Conservation (phyloP, 352 stramenopile species). For the Globisporangium nodosum region DNA sequence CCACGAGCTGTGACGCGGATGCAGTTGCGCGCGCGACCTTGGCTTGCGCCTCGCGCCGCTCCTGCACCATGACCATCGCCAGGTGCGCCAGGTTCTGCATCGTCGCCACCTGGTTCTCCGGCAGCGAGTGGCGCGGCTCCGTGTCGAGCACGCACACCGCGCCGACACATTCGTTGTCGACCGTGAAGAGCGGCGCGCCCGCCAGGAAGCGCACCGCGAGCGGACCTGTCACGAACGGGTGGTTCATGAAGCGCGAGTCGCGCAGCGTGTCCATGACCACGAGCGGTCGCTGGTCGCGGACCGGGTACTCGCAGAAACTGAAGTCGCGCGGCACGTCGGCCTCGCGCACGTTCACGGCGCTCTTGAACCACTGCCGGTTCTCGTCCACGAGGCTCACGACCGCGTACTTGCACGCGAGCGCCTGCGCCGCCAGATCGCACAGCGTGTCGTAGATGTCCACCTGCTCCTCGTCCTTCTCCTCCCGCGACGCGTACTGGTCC, state of each 20-base stretch:
- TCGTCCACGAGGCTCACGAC: conserved; percentile 89
- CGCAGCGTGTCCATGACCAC: conserved; percentile 86
- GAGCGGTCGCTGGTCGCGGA: conserved; percentile 64
- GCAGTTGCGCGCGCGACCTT: conserved; percentile 34
- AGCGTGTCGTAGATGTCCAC: conserved; percentile 85
- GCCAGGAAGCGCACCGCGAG: conserved; percentile 92
- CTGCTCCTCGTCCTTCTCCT: conserved; percentile 28
- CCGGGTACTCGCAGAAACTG: conserved; percentile 79
- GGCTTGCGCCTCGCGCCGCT: conserved; percentile 63
- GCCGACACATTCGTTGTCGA: conserved; percentile 72
- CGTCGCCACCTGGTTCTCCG: conserved; percentile 71
- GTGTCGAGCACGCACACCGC: conserved; percentile 78
- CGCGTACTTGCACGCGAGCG: conserved; percentile 70
- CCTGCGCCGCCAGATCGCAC: conserved; percentile 71
- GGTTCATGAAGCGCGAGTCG: conserved; percentile 86
- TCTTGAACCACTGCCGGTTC: conserved; percentile 95
- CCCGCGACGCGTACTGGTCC: conserved; percentile 14
- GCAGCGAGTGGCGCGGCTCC: conserved; percentile 50
- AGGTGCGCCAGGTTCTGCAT: conserved; percentile 84
- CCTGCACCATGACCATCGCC: conserved; percentile 84
- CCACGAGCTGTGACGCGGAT: conserved; percentile 38
- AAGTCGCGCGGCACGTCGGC: conserved; percentile 79
- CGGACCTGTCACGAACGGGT: conserved; percentile 87
- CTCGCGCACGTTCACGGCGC: conserved; percentile 69
- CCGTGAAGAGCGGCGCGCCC: conserved; percentile 88